Conservation (phyloP, 495 filamentous ascomycete species). For the Aspergillus kassunensis region DNA sequence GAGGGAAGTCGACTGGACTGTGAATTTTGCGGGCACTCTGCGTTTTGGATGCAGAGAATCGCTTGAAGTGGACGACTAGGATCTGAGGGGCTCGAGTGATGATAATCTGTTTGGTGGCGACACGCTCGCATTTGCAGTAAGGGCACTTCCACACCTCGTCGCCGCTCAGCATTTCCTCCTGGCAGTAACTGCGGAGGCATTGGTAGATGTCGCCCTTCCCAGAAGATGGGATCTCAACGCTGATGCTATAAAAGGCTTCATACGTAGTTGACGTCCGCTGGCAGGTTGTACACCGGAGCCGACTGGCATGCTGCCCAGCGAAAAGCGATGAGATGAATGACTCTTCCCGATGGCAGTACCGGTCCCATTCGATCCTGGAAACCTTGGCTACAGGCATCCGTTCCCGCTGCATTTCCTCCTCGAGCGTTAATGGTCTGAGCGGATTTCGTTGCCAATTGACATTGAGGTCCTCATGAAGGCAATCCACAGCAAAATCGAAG, state of each 20-base stretch:
- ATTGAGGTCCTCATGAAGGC: slow-evolving; percentile 74
- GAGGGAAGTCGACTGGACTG: slow-evolving; percentile 64
- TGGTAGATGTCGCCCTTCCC: slow-evolving; percentile 54
- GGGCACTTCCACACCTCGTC: slow-evolving; percentile 72
- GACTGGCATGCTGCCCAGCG: slow-evolving; percentile 65
- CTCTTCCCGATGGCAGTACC: slow-evolving; percentile 63
- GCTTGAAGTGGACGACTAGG: slow-evolving; percentile 73
- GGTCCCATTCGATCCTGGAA: slow-evolving; percentile 62
- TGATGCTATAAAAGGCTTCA: slow-evolving; percentile 66
- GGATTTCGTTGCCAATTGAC: slow-evolving; percentile 56
- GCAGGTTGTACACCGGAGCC: slow-evolving; percentile 61
- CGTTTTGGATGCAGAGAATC: slow-evolving; percentile 58
- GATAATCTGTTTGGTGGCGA: slow-evolving; percentile 69
- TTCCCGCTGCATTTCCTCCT: slow-evolving; percentile 63
- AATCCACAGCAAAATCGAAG: slow-evolving; percentile 66
- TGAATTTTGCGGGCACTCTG: slow-evolving; percentile 61
- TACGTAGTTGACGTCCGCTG: slow-evolving; percentile 66
- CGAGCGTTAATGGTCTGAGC: slow-evolving; percentile 53
- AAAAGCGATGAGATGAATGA: slow-evolving; percentile 67
- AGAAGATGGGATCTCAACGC: slow-evolving; percentile 58
- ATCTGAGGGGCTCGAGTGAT: slow-evolving; percentile 68
- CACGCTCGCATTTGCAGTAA: slow-evolving; percentile 61
- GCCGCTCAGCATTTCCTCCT: slow-evolving; percentile 61
- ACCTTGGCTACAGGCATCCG: slow-evolving; percentile 55
- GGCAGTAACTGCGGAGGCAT: slow-evolving; percentile 64